Evolutionary conservation across 768 basidiomycete genomes (phyloP), one percentile per base, ranked within the genome.

Genomic region (Cyclocybe aegerita): DNA sequence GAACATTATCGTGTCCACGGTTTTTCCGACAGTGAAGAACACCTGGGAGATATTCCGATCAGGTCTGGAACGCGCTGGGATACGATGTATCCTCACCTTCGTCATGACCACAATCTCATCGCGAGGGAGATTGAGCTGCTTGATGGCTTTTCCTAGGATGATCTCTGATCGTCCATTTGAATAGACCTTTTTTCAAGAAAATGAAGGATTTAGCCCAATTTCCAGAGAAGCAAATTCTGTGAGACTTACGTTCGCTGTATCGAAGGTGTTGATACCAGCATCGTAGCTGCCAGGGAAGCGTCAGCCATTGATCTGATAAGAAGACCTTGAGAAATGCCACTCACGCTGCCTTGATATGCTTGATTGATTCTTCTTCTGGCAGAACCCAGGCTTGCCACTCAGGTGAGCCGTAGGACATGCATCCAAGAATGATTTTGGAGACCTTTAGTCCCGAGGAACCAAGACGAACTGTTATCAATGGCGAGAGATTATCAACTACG

Each of bases 91-190:
- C 34, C 54, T 54, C 43, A 80, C 81, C 70, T 92, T 91, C 48
- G 90, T 89, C 73, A 91, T 77, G 11, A 92, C 78, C 12, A 92
- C 88, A 39, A 90, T 81, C 55, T 85, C 80, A 10, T 86, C 84
- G 1, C 89, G 79, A n/a, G 87, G 86, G 9, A 88, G 71, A 15
- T 82, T 63, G 54, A 80, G 74, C 53, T 81, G 60, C 59, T 85
- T 86, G 69, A 92, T 82, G 2, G 82, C 86, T 56, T 86, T 84
- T 9, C 88, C 88, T 14, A 89, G 71, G 45, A 89, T 75, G 39
- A 78, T 59, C 61, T 91, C 90, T 0, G 82, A 85, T 5, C 70
- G 65, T 2, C 86, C 86, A 54, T 86, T 82, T 1, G 82, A 85
- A 59, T 88, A 89, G 0, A 77, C 71, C 82, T 85, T 30, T 32